phyloP scores from a whole-genome alignment of 2,329 filamentous ascomycete genomes.

The Penicillium sp. region DNA sequence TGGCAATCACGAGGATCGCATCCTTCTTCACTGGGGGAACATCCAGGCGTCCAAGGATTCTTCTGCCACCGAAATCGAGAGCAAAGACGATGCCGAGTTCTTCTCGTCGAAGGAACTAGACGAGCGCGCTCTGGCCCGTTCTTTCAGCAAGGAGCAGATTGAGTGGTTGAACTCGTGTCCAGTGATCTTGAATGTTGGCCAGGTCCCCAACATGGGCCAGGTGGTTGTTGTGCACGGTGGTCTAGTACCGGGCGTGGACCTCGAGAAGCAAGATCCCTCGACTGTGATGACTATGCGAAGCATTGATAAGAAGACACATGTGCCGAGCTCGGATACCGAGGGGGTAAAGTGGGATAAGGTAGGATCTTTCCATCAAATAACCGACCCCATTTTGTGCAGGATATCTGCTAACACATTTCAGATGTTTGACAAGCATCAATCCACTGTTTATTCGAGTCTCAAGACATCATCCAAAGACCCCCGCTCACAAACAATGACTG shows the following conservation, averaged over 20 bases:
- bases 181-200: conserved; percentile 73
- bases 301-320: conserved; percentile 62
- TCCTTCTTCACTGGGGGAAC: conserved; percentile 65
- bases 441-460: conserved; percentile 25
- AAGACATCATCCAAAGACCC: conserved; percentile 17
- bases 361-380: conserved; percentile 7
- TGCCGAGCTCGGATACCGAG: conserved; percentile 52
- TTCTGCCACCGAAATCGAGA: conserved; percentile 3
- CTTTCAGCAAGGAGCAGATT: conserved; percentile 60
- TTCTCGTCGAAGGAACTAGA: conserved; percentile 31
- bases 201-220: conserved; percentile 58
- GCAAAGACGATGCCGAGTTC: conserved; percentile 27
- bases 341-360: conserved; percentile 68
- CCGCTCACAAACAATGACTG: conserved; percentile 54
- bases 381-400: conserved; percentile 2
- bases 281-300: conserved; percentile 92
- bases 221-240: conserved; percentile 82
- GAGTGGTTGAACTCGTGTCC: conserved; percentile 69
- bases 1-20: conserved; percentile 87
- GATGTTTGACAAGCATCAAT: conserved; percentile 54
- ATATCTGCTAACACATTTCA: conserved; percentile 15
- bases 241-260: conserved; percentile 69
- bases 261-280: conserved; percentile 71
- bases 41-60: conserved; percentile 31
- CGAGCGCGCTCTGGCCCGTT: conserved; percentile 56